phyloP scores from a whole-genome alignment of 2,329 filamentous ascomycete genomes.

The Intubia oerlemansii region DNA sequence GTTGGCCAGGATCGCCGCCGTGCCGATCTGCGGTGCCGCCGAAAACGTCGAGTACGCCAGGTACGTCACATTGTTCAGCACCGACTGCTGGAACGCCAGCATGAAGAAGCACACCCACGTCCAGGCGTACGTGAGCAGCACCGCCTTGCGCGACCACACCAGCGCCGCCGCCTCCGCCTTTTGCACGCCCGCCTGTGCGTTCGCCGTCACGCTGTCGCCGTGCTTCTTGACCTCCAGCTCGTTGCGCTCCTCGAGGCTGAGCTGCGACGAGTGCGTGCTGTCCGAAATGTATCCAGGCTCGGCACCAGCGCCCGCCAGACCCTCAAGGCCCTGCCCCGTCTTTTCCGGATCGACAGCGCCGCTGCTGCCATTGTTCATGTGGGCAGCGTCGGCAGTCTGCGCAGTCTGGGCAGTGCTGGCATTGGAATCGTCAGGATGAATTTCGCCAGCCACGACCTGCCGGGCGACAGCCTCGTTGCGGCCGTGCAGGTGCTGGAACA shows the following conservation, averaged over 20 bases:
- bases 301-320: no score
- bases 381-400: no score
- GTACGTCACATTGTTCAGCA: conserved; percentile 19
- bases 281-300: no score
- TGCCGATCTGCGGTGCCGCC: conserved; percentile 30
- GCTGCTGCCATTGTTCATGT: no score
- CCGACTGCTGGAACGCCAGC: conserved; percentile 16
- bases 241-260: conserved; percentile 6
- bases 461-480: neutral
- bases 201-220: conserved; percentile 4
- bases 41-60: conserved; percentile 29
- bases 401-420: no score
- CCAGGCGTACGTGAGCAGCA: conserved; percentile 13
- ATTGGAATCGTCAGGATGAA: no score
- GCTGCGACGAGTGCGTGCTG: no score
- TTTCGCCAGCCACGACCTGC: no score
- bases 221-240: conserved; percentile 6
- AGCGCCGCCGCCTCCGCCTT: conserved; percentile 26
- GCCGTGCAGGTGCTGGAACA: neutral
- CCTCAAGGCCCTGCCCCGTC: no score
- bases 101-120: conserved; percentile 21
- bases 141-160: conserved; percentile 19
- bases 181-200: conserved; percentile 22
- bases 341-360: no score
- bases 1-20: conserved; percentile 29